Conservation (phyloP, 169 alveolate species). For the Amoebophrya sp. region DNA sequence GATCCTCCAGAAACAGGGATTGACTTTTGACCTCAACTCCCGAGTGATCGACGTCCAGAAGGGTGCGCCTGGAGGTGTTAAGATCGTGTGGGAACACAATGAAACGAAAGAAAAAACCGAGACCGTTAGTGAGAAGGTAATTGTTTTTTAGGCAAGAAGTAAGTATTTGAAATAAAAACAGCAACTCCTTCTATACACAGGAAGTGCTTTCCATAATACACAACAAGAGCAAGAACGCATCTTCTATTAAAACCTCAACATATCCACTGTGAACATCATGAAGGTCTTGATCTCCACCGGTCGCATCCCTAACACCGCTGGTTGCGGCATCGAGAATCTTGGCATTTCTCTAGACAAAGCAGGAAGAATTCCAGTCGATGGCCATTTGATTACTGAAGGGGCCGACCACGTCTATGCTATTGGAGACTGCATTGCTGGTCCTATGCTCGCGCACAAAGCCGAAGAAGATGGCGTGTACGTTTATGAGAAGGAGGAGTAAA, state of each 20-base stretch:
- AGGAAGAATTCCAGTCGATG: not conserved
- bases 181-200: too few species aligned
- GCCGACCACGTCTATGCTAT: not conserved
- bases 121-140: not conserved
- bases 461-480: slow-evolving; percentile 90
- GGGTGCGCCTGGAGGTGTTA: slow-evolving; percentile 42
- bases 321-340: slow-evolving; percentile 77
- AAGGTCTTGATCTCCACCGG: slow-evolving; percentile 88
- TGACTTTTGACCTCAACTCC: slow-evolving; percentile 55
- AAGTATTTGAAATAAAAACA: not conserved
- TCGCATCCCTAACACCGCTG: slow-evolving; percentile 84
- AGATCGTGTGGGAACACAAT: not conserved
- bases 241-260: not conserved
- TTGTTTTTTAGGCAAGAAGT: not conserved
- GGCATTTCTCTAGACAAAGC: slow-evolving; percentile 65
- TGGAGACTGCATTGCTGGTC: slow-evolving; percentile 43
- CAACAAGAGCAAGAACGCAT: not conserved
- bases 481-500: too few species aligned
- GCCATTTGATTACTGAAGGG: not conserved
- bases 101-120: not conserved
- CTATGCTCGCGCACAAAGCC: slow-evolving; percentile 98
- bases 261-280: slow-evolving; percentile 42
- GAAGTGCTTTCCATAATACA: too few species aligned
- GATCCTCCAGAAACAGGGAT: slow-evolving; percentile 57
- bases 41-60: slow-evolving; percentile 61